A percentile compares a stretch with the other conserved stretches of the same genome.
phyloP scores from a whole-genome alignment of 306 rosid genomes.

The Carpinus fangiana region DNA sequence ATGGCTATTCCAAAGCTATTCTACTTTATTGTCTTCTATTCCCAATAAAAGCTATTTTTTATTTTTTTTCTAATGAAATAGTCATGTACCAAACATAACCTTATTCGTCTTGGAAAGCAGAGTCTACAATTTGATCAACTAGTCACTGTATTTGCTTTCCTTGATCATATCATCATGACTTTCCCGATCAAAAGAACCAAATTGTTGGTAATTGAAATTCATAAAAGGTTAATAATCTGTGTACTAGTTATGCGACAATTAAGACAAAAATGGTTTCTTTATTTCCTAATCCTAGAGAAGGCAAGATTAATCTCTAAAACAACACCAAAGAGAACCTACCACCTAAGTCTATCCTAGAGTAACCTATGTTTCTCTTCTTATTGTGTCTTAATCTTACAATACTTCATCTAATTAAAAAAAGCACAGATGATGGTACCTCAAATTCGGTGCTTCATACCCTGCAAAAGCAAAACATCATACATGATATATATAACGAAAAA shows the following conservation, averaged over 20 bases:
- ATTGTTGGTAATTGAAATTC: neutral
- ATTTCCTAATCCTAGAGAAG: neutral
- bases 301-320: neutral
- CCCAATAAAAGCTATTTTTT: no score
- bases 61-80: no score
- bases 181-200: neutral
- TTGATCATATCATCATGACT: neutral
- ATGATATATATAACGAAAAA: slow-evolving; percentile 5
- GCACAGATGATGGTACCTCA: slow-evolving; percentile 41
- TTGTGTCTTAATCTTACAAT: neutral
- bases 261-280: neutral
- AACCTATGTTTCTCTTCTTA: neutral
- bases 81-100: no score
- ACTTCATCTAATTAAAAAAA: neutral
- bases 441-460: slow-evolving; percentile 65
- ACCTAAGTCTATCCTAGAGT: neutral
- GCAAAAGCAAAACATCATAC: slow-evolving; percentile 29
- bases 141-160: neutral
- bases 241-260: neutral
- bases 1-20: no score
- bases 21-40: no score
- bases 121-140: neutral
- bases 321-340: neutral
- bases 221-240: no score
- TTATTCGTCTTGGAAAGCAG: neutral